Percentiles rank a stretch among this genome's conserved stretches.
Conservation (phyloP, 306 rosid genomes). For the Citrullus colocynthis region DNA sequence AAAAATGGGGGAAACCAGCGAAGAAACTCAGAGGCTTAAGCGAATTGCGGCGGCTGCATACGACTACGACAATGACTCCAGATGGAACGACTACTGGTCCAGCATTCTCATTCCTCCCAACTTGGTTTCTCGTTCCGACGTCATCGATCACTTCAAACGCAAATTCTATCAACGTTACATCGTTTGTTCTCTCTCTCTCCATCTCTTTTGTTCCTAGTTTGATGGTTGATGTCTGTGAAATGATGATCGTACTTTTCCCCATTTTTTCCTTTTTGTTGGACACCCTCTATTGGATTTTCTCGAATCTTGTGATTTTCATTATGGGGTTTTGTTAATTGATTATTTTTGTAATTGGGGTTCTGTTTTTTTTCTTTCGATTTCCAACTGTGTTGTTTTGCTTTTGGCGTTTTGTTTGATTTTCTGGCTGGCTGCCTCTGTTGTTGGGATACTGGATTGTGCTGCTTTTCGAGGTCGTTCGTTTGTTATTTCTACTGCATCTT, state of each 20-base stretch:
- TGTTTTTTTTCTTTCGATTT: neutral
- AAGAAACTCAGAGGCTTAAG: slow-evolving; percentile 69
- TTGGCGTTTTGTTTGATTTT: no score
- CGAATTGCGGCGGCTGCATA: slow-evolving; percentile 62
- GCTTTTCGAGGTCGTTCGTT: neutral
- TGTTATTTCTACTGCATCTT: neutral
- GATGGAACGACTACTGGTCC: slow-evolving; percentile 83
- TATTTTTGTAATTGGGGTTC: neutral
- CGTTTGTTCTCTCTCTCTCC: slow-evolving; percentile 23
- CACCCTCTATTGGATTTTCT: neutral
- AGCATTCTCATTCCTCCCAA: slow-evolving; percentile 82
- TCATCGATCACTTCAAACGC: slow-evolving; percentile 63
- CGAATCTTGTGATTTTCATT: neutral
- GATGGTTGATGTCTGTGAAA: neutral
- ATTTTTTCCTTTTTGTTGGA: neutral
- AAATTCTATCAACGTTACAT: slow-evolving; percentile 77
- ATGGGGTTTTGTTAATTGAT: neutral
- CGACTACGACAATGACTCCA: slow-evolving; percentile 76
- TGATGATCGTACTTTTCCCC: neutral
- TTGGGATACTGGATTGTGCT: neutral
- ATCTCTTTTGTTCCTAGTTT: neutral
- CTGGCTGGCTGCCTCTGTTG: no score
- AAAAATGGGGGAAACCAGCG: slow-evolving; percentile 55
- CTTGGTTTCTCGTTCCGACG: slow-evolving; percentile 54
- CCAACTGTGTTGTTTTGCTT: neutral